phyloP scores from a whole-genome alignment of 768 basidiomycete genomes.

The Russula olivacea region DNA sequence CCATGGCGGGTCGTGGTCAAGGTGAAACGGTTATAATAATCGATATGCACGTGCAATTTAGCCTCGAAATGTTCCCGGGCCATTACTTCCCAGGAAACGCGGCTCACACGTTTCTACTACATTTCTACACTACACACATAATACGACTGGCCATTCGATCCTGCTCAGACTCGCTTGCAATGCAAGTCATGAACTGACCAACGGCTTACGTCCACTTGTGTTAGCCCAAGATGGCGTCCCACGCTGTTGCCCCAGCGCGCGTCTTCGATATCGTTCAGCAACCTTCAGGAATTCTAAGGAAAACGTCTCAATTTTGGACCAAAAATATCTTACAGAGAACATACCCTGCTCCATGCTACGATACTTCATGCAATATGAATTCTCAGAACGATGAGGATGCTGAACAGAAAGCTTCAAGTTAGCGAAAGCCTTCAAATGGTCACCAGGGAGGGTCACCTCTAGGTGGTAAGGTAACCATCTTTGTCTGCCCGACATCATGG shows the following conservation, averaged over 20 bases:
- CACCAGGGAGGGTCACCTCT: conserved; percentile 36
- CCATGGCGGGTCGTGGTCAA: conserved; percentile 54
- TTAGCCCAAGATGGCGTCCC: conserved; percentile 28
- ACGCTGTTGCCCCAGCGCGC: conserved; percentile 23
- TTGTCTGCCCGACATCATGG: conserved; percentile 37
- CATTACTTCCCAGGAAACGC: conserved; percentile 6
- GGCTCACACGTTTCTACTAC: neutral
- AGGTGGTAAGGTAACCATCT: conserved; percentile 52
- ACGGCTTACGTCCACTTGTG: conserved; percentile 12
- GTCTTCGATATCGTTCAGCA: conserved; percentile 29
- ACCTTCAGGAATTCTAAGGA: conserved; percentile 21
- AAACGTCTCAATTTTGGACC: neutral
- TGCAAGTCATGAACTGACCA: conserved; percentile 1
- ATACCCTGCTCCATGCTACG: conserved; percentile 15
- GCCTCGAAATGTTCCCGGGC: neutral
- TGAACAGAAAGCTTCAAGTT: neutral
- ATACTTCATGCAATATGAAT: conserved; percentile 10
- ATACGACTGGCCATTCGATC: neutral
- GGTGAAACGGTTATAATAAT: conserved; percentile 21
- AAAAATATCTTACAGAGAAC: neutral
- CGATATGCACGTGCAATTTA: conserved; percentile 18
- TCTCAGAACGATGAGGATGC: conserved; percentile 17
- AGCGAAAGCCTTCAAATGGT: neutral
- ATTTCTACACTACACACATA: neutral
- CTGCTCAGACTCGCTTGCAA: conserved; percentile 13